Evolutionary conservation across 2,329 filamentous ascomycete genomes (phyloP).

Genomic region (Stenocarpella maydis): DNA sequence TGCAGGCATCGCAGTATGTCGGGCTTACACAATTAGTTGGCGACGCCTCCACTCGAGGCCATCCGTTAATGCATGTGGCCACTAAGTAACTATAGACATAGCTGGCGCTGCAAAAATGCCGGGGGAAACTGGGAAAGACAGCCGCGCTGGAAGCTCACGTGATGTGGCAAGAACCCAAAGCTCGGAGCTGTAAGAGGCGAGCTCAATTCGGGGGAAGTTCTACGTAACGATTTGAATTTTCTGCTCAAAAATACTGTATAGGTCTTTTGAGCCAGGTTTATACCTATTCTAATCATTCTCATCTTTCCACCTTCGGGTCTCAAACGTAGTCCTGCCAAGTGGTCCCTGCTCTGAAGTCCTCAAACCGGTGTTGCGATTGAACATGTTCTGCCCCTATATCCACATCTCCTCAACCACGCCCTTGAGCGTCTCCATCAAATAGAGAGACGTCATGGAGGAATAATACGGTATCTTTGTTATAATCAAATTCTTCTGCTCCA

Average conservation of each 20-base stretch:
- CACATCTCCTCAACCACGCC: constrained; percentile 88
- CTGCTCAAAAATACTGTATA: too few relatives aligned
- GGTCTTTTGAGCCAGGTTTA: background rate
- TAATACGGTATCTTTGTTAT: constrained; percentile 81
- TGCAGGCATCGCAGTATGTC: background rate
- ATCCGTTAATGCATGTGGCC: background rate
- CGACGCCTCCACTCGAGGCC: background rate
- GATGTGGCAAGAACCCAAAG: background rate
- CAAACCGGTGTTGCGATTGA: constrained; percentile 49
- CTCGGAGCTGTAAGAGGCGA: too few relatives aligned
- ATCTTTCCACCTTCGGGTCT: background rate
- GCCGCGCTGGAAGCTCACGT: fast-evolving
- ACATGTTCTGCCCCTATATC: constrained; percentile 79
- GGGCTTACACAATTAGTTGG: background rate
- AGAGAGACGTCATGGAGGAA: constrained; percentile 94
- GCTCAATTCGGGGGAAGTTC: background rate
- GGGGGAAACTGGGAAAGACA: background rate
- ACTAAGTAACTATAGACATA: background rate
- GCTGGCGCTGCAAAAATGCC: too few relatives aligned
- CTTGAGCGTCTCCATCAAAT: constrained; percentile 81
- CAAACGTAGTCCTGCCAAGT: background rate
- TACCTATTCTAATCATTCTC: background rate
- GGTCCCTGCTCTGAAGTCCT: background rate
- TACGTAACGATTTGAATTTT: background rate
- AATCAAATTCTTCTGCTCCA: constrained; percentile 80